Evolutionary conservation across 2,329 filamentous ascomycete species (phyloP).

Genomic region (Colletotrichum sp.): DNA sequence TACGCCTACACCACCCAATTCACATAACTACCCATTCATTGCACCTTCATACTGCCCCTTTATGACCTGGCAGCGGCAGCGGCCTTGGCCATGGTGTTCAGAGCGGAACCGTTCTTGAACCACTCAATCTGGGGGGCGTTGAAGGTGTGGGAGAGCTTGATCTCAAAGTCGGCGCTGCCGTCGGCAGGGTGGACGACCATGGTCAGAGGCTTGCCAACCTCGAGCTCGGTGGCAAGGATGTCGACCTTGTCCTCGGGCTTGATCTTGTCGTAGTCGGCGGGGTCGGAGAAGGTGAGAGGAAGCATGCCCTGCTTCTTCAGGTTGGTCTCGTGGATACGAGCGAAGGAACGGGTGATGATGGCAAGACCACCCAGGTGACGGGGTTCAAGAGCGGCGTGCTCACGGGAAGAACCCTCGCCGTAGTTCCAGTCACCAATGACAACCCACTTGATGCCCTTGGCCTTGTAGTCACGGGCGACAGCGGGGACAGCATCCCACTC

Average conservation of each 20-base stretch:
- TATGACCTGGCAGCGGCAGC: conserved; percentile 34
- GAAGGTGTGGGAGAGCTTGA: conserved; percentile 93
- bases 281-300: conserved; percentile 92
- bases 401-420: conserved; percentile 95
- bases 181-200: conserved; percentile 92
- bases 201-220: conserved; percentile 90
- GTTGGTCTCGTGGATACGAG: conserved; percentile 99
- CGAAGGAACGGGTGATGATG: conserved; percentile 94
- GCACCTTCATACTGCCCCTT: conserved; percentile 14
- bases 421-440: conserved; percentile 99
- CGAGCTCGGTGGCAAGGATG: conserved; percentile 86
- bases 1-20: conserved; percentile 33
- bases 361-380: conserved; percentile 95
- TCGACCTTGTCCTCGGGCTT: conserved; percentile 90
- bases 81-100: conserved; percentile 97
- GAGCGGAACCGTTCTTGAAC: conserved; percentile 97
- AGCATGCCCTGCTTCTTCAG: conserved; percentile 99
- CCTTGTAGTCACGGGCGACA: conserved; percentile 98
- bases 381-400: conserved; percentile 97
- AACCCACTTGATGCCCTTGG: conserved; percentile 94
- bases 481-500: conserved; percentile 89
- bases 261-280: conserved; percentile 98
- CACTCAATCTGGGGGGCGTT: conserved; percentile 98
- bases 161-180: conserved; percentile 71
- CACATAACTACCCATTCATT: conserved; percentile 2